Evolutionary conservation across 441 rosid genomes (phyloP).

Genomic region (Erodium trifolium): DNA sequence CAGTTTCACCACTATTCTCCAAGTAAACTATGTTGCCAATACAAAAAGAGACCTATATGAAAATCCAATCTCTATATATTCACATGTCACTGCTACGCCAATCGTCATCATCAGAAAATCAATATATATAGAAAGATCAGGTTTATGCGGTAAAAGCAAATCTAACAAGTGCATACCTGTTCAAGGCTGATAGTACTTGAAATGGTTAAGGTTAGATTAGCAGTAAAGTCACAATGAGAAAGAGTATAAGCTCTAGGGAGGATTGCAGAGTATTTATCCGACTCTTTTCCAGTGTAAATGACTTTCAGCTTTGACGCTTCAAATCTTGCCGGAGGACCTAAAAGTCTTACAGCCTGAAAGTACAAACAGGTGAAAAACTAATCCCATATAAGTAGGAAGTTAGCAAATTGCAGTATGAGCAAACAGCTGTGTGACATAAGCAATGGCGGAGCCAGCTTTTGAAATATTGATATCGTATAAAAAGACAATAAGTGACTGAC

Average conservation of each 20-base stretch:
- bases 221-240: conserved; percentile 86
- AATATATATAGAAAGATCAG: too few relatives aligned
- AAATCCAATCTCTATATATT: neutral
- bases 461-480: too few relatives aligned
- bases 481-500: too few relatives aligned
- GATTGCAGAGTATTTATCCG: conserved; percentile 29
- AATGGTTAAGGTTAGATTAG: conserved; percentile 67
- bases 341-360: conserved; percentile 54
- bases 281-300: conserved; percentile 33
- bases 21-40: too few relatives aligned
- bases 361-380: conserved; percentile 9
- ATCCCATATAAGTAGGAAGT: neutral
- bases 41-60: too few relatives aligned
- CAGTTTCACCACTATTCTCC: too few relatives aligned
- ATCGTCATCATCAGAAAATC: too few relatives aligned
- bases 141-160: too few relatives aligned
- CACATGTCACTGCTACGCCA: neutral
- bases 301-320: conserved; percentile 78
- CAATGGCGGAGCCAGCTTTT: too few relatives aligned
- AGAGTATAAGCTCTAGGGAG: conserved; percentile 70
- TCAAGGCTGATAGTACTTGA: conserved; percentile 65
- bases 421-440: too few relatives aligned
- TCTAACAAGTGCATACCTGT: conserved; percentile 32
- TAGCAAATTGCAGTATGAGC: too few relatives aligned
- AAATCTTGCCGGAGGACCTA: conserved; percentile 70